These are phyloP conservation scores for Exobasidium rhododendri DNA, from an alignment of 1,284 basidiomycete genomes.

Conservation along the genomic window DNA sequence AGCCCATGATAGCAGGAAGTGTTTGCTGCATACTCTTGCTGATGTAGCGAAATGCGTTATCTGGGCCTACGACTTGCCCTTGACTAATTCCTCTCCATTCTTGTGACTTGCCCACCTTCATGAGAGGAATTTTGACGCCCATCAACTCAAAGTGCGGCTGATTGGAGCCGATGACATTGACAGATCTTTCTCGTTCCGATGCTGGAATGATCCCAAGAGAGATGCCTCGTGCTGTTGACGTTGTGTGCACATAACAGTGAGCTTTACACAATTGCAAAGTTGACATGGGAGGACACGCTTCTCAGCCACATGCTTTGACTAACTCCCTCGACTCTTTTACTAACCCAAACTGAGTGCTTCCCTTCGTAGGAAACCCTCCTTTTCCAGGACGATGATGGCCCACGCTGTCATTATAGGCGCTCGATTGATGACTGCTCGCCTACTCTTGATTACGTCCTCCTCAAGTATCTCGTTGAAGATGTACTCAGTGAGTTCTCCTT, in stretches of 20 bases:
- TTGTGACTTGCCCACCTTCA: conserved; percentile 62
- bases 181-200: conserved; percentile 55
- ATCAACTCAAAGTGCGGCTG: conserved; percentile 92
- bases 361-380: conserved; percentile 75
- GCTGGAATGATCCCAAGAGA: conserved; percentile 67
- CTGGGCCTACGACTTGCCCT: conserved; percentile 69
- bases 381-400: conserved; percentile 79
- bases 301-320: background rate
- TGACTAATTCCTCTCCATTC: conserved; percentile 79
- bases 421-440: conserved; percentile 73
- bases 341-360: conserved; percentile 87
- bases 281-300: background rate
- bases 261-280: no score
- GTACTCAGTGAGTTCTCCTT: conserved; percentile 22
- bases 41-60: conserved; percentile 53
- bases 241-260: conserved; percentile 87
- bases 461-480: conserved; percentile 42
- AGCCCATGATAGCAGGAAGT: conserved; percentile 45
- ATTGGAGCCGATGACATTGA: conserved; percentile 62
- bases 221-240: conserved; percentile 76
- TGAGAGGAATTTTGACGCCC: conserved; percentile 82
- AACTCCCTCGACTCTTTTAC: conserved; percentile 58
- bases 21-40: conserved; percentile 43
- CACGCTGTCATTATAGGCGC: conserved; percentile 93
- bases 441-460: conserved; percentile 48